Conservation (phyloP, 805 yeast genomes). For the Lachancea lanzarotensis region DNA sequence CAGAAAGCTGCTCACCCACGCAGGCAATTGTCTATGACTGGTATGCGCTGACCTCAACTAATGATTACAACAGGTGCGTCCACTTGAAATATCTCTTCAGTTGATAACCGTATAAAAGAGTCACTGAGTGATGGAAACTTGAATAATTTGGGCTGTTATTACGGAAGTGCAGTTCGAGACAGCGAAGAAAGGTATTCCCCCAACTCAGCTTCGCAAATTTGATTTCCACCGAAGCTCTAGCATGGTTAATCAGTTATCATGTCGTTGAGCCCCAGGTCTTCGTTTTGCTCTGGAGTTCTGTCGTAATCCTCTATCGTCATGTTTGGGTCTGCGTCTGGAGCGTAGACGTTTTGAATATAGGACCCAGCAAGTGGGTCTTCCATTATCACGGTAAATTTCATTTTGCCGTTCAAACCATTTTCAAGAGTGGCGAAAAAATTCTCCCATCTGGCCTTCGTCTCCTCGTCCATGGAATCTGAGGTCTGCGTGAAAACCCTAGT, state of each 20-base stretch:
- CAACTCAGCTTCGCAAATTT: no score
- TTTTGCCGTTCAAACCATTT: slow-evolving; percentile 74
- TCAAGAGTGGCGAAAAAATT: slow-evolving; percentile 66
- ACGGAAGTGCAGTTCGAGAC: no score
- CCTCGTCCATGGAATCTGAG: slow-evolving; percentile 85
- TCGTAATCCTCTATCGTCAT: slow-evolving; percentile 88
- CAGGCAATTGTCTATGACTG: no score
- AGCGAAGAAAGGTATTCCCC: no score
- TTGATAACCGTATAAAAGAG: no score
- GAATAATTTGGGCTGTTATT: no score
- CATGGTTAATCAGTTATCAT: slow-evolving; percentile 25
- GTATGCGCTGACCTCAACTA: no score
- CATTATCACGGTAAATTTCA: slow-evolving; percentile 78
- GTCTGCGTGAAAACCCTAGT: slow-evolving; percentile 77
- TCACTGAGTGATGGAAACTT: no score
- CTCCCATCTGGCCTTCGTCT: slow-evolving; percentile 75
- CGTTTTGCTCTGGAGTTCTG: slow-evolving; percentile 84
- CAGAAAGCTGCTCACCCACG: no score
- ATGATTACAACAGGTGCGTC: no score
- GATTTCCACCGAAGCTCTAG: no score
- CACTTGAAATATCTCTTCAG: no score
- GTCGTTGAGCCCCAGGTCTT: slow-evolving; percentile 72
- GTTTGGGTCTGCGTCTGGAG: slow-evolving; percentile 96
- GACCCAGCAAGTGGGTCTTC: slow-evolving; percentile 94
- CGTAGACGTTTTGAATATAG: slow-evolving; percentile 95